Percentiles rank a stretch among this genome's conserved stretches.
These are phyloP conservation scores for Alternaria consortialis DNA, from an alignment of 2,329 filamentous ascomycete genomes.

Conservation along the genomic window DNA sequence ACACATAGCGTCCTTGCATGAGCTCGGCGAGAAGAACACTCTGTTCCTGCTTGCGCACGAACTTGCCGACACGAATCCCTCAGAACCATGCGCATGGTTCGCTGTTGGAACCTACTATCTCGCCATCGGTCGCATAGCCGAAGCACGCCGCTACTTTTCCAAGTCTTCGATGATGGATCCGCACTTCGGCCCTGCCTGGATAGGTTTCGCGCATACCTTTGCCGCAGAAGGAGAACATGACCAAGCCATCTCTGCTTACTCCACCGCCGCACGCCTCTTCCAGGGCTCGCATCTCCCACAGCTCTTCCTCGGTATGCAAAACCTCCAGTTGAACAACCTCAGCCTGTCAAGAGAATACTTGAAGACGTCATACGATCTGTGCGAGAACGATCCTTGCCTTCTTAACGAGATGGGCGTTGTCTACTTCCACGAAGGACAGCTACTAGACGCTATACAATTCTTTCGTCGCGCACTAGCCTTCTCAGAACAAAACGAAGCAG, in stretches of 20 bases:
- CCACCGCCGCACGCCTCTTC: slow-evolving; percentile 91
- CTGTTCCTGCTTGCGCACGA: slow-evolving; percentile 94
- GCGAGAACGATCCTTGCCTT: slow-evolving; percentile 84
- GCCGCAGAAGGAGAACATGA: slow-evolving; percentile 97
- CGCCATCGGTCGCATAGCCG: slow-evolving; percentile 85
- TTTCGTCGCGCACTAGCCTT: slow-evolving; percentile 82
- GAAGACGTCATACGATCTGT: slow-evolving; percentile 84
- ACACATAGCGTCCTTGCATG: slow-evolving; percentile 89
- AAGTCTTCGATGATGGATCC: slow-evolving; percentile 98
- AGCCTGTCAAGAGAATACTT: slow-evolving; percentile 92
- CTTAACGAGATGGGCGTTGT: slow-evolving; percentile 96
- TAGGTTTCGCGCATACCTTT: slow-evolving; percentile 98
- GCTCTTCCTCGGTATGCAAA: slow-evolving; percentile 97
- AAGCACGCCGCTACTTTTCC: slow-evolving; percentile 90
- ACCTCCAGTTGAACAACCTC: slow-evolving; percentile 95
- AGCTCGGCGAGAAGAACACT: slow-evolving; percentile 84
- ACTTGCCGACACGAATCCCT: slow-evolving; percentile 87
- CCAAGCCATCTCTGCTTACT: slow-evolving; percentile 97
- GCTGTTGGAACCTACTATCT: slow-evolving; percentile 97
- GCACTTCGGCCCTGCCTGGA: slow-evolving; percentile 97
- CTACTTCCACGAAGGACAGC: slow-evolving; percentile 88
- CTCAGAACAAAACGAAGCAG: slow-evolving; percentile 81
- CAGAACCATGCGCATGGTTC: slow-evolving; percentile 91
- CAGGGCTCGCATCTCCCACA: slow-evolving; percentile 97
- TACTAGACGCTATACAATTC: slow-evolving; percentile 76